Base-by-base conservation (phyloP, 2,329 filamentous ascomycete genomes). In the Macrophomina tecta region DNA sequence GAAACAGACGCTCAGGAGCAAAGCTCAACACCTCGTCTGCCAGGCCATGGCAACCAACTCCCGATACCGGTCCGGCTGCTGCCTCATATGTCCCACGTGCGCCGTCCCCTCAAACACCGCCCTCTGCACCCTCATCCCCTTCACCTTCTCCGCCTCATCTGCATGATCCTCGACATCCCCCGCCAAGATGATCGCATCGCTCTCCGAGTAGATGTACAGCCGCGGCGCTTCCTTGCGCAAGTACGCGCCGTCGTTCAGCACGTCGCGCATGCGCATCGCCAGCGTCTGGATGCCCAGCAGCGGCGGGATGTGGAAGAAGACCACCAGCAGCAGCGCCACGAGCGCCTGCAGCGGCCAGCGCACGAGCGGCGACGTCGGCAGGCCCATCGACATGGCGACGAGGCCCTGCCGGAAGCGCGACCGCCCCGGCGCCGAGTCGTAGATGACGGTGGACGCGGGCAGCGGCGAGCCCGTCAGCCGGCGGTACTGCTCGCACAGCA, bases 11-110 rank as follows among this genome's bases (percentile, higher is more conserved):
- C 23, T 3, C 23, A 23, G 11, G 11, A 38, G 36, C 11, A 38
- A 7, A 7, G 11, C 40, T 65, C 52, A 65, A 48, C 12, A 51
- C 34, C 52, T 49, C n/a, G 6, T 38, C 53, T 58, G 52, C 63
- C 63, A 65, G 3, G 63, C 63, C 32, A 68, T 68, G 66, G 73
- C 64, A n/a, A 82, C 70, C 11, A 75, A 75, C 30, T 56, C 68
- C 88, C 88, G 90, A 72, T 90, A 91, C 73, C 83, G 80, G 38
- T 81, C 81, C 0, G 84, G 82, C 65, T 88, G 83, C 74, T 82
- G 77, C 18, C 84, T 79, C 78, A 90, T 84, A 72, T 90, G 87
- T 1, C 85, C 86, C 18, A 89, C 88, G 74, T 91, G 88, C 1
- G 82, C 78, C 60, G 84, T 87, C 4, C 83, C 84, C 60, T 86